phyloP scores from a whole-genome alignment of 208 protist species.

The Trypanosoma scelopori region DNA sequence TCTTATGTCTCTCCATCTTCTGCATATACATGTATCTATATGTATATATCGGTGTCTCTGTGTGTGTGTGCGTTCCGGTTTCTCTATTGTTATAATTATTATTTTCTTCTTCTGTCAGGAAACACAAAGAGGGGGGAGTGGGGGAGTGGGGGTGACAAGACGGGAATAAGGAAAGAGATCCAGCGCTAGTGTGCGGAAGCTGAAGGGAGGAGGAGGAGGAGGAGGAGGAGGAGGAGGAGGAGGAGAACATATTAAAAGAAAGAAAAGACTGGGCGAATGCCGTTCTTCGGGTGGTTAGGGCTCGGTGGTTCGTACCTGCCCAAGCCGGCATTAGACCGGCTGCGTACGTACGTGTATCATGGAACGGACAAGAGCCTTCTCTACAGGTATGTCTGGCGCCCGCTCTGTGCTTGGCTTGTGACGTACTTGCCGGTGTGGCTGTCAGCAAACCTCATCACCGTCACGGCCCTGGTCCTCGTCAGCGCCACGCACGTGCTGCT shows the following conservation, averaged over 20 bases:
- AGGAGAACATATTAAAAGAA: background rate
- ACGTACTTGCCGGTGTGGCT: constrained; percentile 70
- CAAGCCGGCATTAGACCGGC: constrained; percentile 33
- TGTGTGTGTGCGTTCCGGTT: too few relatives aligned
- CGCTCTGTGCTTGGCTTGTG: constrained; percentile 48
- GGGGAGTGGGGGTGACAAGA: too few relatives aligned
- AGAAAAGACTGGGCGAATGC: background rate
- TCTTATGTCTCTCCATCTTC: too few relatives aligned
- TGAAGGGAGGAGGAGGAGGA: background rate
- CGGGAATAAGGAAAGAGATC: too few relatives aligned
- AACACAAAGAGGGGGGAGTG: too few relatives aligned
- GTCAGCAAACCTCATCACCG: constrained; percentile 85
- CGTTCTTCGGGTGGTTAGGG: background rate
- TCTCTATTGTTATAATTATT: too few relatives aligned
- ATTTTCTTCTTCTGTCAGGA: too few relatives aligned
- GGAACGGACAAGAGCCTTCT: constrained; percentile 75
- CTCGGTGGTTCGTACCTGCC: constrained; percentile 49
- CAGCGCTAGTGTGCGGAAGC: too few relatives aligned
- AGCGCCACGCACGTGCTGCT: constrained; percentile 56
- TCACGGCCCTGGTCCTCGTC: constrained; percentile 72
- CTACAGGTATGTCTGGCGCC: constrained; percentile 73
- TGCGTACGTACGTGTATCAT: constrained; percentile 63
- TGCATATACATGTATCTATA: too few relatives aligned
- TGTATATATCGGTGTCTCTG: too few relatives aligned
- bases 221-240: background rate